These are phyloP conservation scores for Galerina marginata DNA, from an alignment of 768 basidiomycete genomes.

Conservation along the genomic window DNA sequence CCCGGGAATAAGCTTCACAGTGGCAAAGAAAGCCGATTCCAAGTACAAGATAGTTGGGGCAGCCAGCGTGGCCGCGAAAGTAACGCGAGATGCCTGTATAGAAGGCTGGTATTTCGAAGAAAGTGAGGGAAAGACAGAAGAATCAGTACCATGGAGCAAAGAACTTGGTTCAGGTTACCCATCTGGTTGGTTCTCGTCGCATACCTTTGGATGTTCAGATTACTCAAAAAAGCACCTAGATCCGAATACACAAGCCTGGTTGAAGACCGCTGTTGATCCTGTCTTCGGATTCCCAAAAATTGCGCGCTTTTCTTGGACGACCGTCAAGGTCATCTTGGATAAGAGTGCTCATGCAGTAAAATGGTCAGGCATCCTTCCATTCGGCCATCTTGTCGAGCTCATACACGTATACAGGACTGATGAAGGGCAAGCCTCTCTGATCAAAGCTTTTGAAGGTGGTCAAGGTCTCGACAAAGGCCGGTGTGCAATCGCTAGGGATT, in stretches of 20 bases:
- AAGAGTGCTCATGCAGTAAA: constrained; percentile 77
- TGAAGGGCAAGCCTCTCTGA: constrained; percentile 77
- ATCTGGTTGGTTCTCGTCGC: constrained; percentile 54
- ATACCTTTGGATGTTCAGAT: neutral
- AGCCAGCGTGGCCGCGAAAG: constrained; percentile 97
- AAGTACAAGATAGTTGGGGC: constrained; percentile 97
- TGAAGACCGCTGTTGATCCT: constrained; percentile 75
- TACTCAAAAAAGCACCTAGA: constrained; percentile 50
- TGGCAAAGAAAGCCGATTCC: constrained; percentile 92
- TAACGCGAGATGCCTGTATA: constrained; percentile 90
- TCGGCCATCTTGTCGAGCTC: neutral
- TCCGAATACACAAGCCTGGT: constrained; percentile 91
- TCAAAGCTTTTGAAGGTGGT: constrained; percentile 74
- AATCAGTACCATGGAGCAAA: constrained; percentile 31
- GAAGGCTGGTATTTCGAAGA: constrained; percentile 88
- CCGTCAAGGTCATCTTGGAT: constrained; percentile 84
- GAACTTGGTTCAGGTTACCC: constrained; percentile 89
- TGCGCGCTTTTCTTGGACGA: constrained; percentile 95
- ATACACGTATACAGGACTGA: constrained; percentile 64
- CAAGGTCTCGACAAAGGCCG: constrained; percentile 80
- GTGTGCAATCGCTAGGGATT: constrained; percentile 71
- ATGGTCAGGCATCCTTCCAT: constrained; percentile 59
- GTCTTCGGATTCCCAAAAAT: constrained; percentile 93
- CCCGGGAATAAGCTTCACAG: constrained; percentile 86
- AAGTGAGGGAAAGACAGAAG: constrained; percentile 32